Evolutionary conservation across 2,329 filamentous ascomycete genomes (phyloP), one percentile per base, ranked within the genome.

Genomic region (Cordyceps farinosa): DNA sequence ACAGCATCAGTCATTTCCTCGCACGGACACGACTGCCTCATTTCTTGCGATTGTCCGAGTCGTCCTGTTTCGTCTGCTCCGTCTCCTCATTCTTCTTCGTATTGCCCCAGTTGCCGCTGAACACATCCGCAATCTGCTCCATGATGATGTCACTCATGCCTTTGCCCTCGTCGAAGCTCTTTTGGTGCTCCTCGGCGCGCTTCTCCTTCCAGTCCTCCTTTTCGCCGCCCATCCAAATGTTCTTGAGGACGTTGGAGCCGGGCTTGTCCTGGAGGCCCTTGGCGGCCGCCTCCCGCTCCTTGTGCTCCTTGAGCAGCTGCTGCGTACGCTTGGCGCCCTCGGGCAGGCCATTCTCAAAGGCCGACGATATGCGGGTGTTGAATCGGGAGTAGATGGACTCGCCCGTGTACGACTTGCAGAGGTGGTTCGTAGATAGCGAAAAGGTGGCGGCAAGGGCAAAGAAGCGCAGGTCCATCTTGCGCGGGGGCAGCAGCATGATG

Each of bases 211-310:
- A 86, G 66, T 82, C 78, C 51, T 80, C 77, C n/a, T 73, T 73
- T 71, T 86, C 84, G 44, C 78, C 78, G 40, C 85, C 85, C 80
- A 85, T 83, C 85, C 85, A 87, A 17, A 87, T 71, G 66, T 78
- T 78, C 66, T 80, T 75, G 61, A 84, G 71, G 55, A 73, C 56
- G 66, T 53, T 69, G 64, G 64, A 71, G 68, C 76, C 71, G 63
- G 75, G 70, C 42, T 72, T 70, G 69, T 51, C 51, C 63, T 71
- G 67, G 2, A 47, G n/a, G 1, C 59, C 59, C 55, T 69, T 70
- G 45, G 67, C 64, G 45, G 71, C 70, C 9, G 73, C 74, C 67
- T 77, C 74, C 30, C 74, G 70, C 72, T 76, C 76, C 61, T 72
- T 73, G 70, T 84, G 82, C 64, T 80, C 79, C 59, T 76, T 76